Evolutionary conservation across 2,329 filamentous ascomycete species (phyloP), one percentile per base, ranked within the genome.

Genomic region (Cladophialophora psammophila): DNA sequence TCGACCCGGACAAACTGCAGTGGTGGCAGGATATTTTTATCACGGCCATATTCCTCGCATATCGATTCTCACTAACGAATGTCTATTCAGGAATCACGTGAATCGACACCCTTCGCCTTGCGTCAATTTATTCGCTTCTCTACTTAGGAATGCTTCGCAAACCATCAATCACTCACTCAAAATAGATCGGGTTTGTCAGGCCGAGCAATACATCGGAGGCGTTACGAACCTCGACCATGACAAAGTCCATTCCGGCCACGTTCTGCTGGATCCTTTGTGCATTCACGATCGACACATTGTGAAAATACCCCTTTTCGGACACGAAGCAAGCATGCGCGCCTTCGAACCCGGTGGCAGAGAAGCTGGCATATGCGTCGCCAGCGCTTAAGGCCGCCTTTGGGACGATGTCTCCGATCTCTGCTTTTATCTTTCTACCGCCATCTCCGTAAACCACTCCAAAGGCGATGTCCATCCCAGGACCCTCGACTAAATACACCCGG

Each of bases 181-280:
- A 40, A 31, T 45, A 72, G 7, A 72, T 53, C 15, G 69, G 69
- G 35, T 72, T 72, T 42, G 69, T 69, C 65, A 72, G 50, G 34
- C 65, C 68, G 38, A 71, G 58, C 55, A 70, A 55, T 2, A 56
- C 45, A 58, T 68, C 66, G 3, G 63, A 67, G 5, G 26, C 32
- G 52, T 72, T 69, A 13, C 69, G 58, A 10, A 72, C 62, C 63
- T 72, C 69, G 55, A 67, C 65, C n/a, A 63, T 38, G 35, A 72
- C 38, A 57, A 72, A 72, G 42, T 63, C 55, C 36, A 62, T 36
- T 7, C 48, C 55, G 6, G 31, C 48, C 1, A 65, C 42, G 15
- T 12, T 15, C 52, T 36, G 60, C 38, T 48, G 52, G 10, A 64
- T 62, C 38, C n/a, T 13, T 45, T 52, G 38, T 8, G 55, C 68